Percentiles rank a stretch among this genome's conserved stretches.
phyloP scores from a whole-genome alignment of 768 basidiomycete species.

The Cystofilobasidium bisporidii region DNA sequence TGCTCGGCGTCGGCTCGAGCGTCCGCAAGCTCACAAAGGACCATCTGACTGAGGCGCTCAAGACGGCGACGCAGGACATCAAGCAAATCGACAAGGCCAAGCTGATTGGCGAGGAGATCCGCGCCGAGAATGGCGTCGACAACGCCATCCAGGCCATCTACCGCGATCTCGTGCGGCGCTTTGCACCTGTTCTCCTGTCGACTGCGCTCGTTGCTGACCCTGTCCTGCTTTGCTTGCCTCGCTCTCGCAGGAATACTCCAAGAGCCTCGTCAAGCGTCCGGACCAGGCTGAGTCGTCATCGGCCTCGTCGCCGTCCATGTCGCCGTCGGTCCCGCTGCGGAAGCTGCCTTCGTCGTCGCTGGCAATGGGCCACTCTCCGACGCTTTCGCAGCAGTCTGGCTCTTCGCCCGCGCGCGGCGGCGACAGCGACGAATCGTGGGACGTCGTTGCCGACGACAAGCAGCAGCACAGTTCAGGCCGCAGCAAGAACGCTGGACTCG shows the following conservation, averaged over 20 bases:
- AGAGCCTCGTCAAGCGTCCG: constrained; percentile 64
- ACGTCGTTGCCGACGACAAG: constrained; percentile 1
- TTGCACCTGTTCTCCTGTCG: neutral
- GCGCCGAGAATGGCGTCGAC: constrained; percentile 81
- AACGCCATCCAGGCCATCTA: constrained; percentile 93
- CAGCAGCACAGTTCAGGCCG: neutral
- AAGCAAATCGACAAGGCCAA: constrained; percentile 83
- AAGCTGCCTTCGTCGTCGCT: neutral
- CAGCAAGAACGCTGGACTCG: neutral
- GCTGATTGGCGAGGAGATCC: constrained; percentile 74
- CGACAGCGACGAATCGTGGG: constrained; percentile 17
- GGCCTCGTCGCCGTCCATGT: constrained; percentile 1
- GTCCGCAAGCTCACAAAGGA: constrained; percentile 80
- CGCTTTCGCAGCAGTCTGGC: too few relatives aligned
- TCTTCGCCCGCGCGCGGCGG: neutral
- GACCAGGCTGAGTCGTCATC: constrained; percentile 4
- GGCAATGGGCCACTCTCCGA: too few relatives aligned
- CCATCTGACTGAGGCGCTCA: constrained; percentile 64
- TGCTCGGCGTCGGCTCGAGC: constrained; percentile 77
- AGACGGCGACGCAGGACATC: constrained; percentile 69
- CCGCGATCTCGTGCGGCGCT: constrained; percentile 55
- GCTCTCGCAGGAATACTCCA: constrained; percentile 73
- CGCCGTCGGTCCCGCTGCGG: neutral
- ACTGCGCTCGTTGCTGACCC: neutral
- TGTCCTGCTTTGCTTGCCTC: neutral